Evolutionary conservation across 371 early-diverging fungal genomes (phyloP).

Genomic region (Rhizopus arrhizus): DNA sequence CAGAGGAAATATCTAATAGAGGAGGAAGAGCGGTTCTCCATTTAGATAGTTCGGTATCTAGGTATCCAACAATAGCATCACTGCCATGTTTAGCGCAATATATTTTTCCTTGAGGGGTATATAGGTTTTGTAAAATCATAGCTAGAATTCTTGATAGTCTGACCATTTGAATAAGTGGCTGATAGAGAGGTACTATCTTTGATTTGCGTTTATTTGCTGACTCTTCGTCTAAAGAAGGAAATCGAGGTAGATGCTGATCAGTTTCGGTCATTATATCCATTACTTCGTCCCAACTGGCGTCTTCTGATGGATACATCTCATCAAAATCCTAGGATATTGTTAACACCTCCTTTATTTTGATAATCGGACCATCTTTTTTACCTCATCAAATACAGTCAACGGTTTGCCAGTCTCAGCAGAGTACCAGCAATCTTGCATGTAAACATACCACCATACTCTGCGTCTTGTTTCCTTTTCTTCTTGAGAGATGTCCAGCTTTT

Average conservation of each 20-base stretch:
- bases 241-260: slow-evolving; percentile 21
- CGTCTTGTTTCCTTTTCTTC: slow-evolving; percentile 53
- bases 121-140: slow-evolving; percentile 34
- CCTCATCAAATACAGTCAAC: slow-evolving; percentile 32
- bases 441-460: slow-evolving; percentile 58
- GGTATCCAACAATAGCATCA: slow-evolving; percentile 35
- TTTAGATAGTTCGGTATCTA: slow-evolving; percentile 38
- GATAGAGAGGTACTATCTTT: slow-evolving; percentile 26
- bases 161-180: slow-evolving; percentile 41
- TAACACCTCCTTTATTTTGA: neutral
- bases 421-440: slow-evolving; percentile 50
- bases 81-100: slow-evolving; percentile 38
- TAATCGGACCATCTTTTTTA: neutral
- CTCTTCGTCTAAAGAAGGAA: slow-evolving; percentile 14
- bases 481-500: slow-evolving; percentile 37
- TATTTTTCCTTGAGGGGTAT: slow-evolving; percentile 38
- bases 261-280: slow-evolving; percentile 32
- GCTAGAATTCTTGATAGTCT: slow-evolving; percentile 45
- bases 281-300: slow-evolving; percentile 35
- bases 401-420: slow-evolving; percentile 36
- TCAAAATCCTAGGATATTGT: slow-evolving; percentile 34
- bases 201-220: slow-evolving; percentile 4
- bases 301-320: slow-evolving; percentile 30
- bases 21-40: slow-evolving; percentile 33
- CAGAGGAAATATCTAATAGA: slow-evolving; percentile 7